phyloP scores from a whole-genome alignment of 1,284 basidiomycete genomes.

The Boletellus deceptivus region DNA sequence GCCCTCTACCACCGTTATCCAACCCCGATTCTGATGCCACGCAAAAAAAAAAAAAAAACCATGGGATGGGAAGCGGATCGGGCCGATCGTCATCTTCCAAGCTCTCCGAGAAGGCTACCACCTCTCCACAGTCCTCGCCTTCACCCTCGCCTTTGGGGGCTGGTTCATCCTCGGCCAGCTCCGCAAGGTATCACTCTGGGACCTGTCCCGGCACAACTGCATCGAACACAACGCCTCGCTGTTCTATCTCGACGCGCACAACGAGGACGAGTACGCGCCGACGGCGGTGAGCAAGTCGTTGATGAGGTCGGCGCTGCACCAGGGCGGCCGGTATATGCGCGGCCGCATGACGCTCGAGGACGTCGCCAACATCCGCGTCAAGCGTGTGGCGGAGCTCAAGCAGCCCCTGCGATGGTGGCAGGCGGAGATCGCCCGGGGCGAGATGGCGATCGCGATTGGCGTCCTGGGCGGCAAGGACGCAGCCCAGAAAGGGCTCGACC shows the following conservation, averaged over 20 bases:
- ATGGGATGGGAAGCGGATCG: conserved; percentile 34
- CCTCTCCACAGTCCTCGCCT: conserved; percentile 34
- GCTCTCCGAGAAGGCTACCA: conserved; percentile 37
- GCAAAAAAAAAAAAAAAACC: conserved; percentile 24
- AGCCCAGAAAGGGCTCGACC: conserved; percentile 38
- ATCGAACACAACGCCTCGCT: conserved; percentile 31
- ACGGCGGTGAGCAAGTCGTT: conserved; percentile 20
- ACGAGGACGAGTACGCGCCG: conserved; percentile 33
- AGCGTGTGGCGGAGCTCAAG: conserved; percentile 40
- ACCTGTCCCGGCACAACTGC: conserved; percentile 43
- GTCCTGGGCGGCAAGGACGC: conserved; percentile 34
- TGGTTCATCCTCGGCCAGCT: conserved; percentile 31
- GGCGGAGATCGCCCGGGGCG: conserved; percentile 60
- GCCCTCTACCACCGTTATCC: too few species aligned
- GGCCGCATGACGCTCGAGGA: conserved; percentile 34
- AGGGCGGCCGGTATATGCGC: conserved; percentile 17
- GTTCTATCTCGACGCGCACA: conserved; percentile 40
- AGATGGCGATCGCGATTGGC: conserved; percentile 61
- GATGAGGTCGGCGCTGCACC: conserved; percentile 21
- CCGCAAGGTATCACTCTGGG: conserved; percentile 35
- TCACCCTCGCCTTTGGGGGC: conserved; percentile 30
- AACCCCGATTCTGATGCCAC: too few species aligned
- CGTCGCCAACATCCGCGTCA: conserved; percentile 45
- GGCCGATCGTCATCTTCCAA: conserved; percentile 24
- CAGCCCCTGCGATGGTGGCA: conserved; percentile 43